Percentiles rank a stretch among this genome's conserved stretches.
phyloP scores from a whole-genome alignment of 2,329 filamentous ascomycete species.

The Dothistroma pini region DNA sequence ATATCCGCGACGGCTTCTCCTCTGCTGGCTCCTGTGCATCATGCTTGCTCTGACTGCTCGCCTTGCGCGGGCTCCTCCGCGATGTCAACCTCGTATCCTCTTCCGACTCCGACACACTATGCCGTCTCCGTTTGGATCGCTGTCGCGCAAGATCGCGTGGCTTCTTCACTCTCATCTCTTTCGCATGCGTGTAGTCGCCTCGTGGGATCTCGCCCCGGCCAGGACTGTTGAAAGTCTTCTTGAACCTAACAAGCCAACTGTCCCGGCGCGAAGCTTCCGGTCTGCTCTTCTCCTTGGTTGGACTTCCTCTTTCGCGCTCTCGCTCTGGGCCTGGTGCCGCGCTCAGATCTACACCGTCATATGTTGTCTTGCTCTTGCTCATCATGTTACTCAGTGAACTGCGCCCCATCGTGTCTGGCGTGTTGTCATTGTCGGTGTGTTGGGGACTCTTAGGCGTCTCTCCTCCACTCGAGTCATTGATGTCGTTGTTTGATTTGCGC shows the following conservation, averaged over 20 bases:
- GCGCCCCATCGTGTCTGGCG: slow-evolving; percentile 27
- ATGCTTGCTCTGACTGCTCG: slow-evolving; percentile 21
- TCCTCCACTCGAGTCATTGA: slow-evolving; percentile 46
- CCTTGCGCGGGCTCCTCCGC: slow-evolving; percentile 25
- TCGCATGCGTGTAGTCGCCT: slow-evolving; percentile 36
- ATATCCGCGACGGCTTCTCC: slow-evolving; percentile 29
- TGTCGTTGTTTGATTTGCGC: slow-evolving; percentile 36
- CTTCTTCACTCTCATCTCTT: slow-evolving; percentile 38
- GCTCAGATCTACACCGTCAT: slow-evolving; percentile 10
- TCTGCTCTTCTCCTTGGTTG: slow-evolving; percentile 34
- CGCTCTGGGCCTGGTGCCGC: slow-evolving; percentile 19
- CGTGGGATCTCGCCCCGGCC: slow-evolving; percentile 37
- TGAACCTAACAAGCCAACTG: slow-evolving; percentile 30
- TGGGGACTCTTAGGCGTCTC: slow-evolving; percentile 49
- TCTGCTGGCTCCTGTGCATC: slow-evolving; percentile 11
- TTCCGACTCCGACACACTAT: slow-evolving; percentile 34
- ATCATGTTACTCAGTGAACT: slow-evolving; percentile 18
- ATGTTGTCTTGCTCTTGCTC: slow-evolving; percentile 1
- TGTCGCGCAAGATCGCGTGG: slow-evolving; percentile 27
- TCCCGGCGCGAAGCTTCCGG: slow-evolving; percentile 23
- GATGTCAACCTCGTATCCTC: slow-evolving; percentile 26
- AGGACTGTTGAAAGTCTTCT: slow-evolving; percentile 36
- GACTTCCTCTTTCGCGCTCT: slow-evolving; percentile 27
- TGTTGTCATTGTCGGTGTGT: slow-evolving; percentile 33
- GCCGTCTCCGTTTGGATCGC: slow-evolving; percentile 27